Evolutionary conservation across 495 filamentous ascomycete species (phyloP).

Genomic region (Aspergillus steynii): DNA sequence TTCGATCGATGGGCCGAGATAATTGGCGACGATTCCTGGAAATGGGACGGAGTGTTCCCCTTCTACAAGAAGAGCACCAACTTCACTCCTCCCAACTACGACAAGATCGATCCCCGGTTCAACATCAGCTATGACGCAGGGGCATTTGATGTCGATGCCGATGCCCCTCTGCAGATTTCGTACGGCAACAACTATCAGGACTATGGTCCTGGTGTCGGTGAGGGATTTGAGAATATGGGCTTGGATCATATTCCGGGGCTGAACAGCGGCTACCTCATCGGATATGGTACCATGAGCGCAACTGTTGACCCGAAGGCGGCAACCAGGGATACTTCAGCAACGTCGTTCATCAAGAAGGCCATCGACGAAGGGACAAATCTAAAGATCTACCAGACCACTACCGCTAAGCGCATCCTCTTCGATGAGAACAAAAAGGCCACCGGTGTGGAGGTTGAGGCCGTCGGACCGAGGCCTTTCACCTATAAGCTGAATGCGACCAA

Average conservation of each 20-base stretch:
- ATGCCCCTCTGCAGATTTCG: background rate
- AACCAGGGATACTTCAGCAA: background rate
- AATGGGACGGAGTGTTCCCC: background rate
- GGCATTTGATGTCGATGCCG: background rate
- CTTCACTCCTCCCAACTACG: background rate
- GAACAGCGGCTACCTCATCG: background rate
- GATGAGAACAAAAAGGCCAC: background rate
- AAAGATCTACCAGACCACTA: background rate
- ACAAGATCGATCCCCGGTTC: background rate
- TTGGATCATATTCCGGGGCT: background rate
- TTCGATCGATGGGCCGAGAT: background rate
- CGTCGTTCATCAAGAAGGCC: background rate
- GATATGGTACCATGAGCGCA: background rate
- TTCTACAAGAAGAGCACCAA: background rate
- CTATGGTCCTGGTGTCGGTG: background rate
- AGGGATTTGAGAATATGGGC: background rate
- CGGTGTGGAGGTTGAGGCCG: background rate
- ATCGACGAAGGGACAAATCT: background rate
- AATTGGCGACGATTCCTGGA: background rate
- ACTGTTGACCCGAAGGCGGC: too few relatives aligned
- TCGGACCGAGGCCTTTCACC: background rate
- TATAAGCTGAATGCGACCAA: background rate
- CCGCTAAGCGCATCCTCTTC: background rate
- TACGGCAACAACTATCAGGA: background rate
- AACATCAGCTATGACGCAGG: background rate